Percentiles rank a stretch among this genome's conserved stretches.
phyloP scores from a whole-genome alignment of 2,329 filamentous ascomycete genomes.

The Hymenotorrendiella dingleyae region DNA sequence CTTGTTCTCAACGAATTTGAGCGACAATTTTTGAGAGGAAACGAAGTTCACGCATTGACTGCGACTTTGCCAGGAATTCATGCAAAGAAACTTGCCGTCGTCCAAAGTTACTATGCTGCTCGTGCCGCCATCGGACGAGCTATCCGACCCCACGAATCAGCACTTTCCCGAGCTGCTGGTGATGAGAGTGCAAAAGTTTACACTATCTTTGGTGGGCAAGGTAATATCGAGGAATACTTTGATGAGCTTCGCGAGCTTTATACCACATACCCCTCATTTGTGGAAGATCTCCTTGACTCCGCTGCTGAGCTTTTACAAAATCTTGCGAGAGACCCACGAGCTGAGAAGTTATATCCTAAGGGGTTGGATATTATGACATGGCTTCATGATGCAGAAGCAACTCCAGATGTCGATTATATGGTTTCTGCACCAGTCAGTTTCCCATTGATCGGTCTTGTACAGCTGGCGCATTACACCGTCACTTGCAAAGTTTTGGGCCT shows the following conservation, averaged over 20 bases:
- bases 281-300: slow-evolving; percentile 75
- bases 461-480: slow-evolving; percentile 91
- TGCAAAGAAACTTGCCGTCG: slow-evolving; percentile 84
- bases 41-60: slow-evolving; percentile 90
- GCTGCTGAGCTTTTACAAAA: slow-evolving; percentile 84
- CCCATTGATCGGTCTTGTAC: slow-evolving; percentile 90
- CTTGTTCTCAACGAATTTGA: slow-evolving; percentile 94
- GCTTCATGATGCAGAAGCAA: slow-evolving; percentile 82
- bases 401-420: slow-evolving; percentile 89
- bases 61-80: slow-evolving; percentile 83
- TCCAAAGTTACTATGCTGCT: slow-evolving; percentile 87
- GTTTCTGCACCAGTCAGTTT: slow-evolving; percentile 94
- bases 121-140: slow-evolving; percentile 76
- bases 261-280: slow-evolving; percentile 83
- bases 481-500: slow-evolving; percentile 88
- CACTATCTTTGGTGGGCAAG: slow-evolving; percentile 92
- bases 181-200: slow-evolving; percentile 82
- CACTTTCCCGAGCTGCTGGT: slow-evolving; percentile 79
- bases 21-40: slow-evolving; percentile 86
- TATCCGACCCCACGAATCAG: slow-evolving; percentile 90
- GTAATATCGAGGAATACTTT: slow-evolving; percentile 99
- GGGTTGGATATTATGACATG: slow-evolving; percentile 93
- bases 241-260: slow-evolving; percentile 92
- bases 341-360: slow-evolving; percentile 94
- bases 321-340: slow-evolving; percentile 74